These are phyloP conservation scores for Aspergillus sp. DNA, from an alignment of 2,329 filamentous ascomycete species.

Conservation along the genomic window DNA sequence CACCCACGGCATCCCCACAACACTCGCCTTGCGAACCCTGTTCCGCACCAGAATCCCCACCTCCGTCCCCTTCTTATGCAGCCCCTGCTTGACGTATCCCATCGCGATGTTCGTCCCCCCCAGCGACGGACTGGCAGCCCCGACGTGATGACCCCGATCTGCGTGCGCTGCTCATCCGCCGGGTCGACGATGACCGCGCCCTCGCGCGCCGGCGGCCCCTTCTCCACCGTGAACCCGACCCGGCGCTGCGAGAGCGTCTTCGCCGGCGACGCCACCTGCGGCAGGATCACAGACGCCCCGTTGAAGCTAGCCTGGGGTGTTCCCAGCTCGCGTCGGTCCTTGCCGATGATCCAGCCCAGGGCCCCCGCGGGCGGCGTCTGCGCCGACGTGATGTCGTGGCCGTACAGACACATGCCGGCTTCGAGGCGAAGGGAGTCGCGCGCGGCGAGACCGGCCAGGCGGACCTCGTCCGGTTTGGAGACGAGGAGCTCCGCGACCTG, in stretches of 20 bases:
- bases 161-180: slow-evolving; percentile 47
- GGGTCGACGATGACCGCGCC: slow-evolving; percentile 65
- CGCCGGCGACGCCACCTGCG: slow-evolving; percentile 51
- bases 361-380: slow-evolving; percentile 60
- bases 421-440: slow-evolving; percentile 88
- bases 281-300: slow-evolving; percentile 66
- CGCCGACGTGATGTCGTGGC: slow-evolving; percentile 83
- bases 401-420: slow-evolving; percentile 98
- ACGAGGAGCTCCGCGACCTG: slow-evolving; percentile 62
- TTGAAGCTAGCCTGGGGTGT: slow-evolving; percentile 74
- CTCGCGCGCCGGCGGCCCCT: slow-evolving; percentile 78
- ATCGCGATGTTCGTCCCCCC: slow-evolving; percentile 84
- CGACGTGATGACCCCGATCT: slow-evolving; percentile 74
- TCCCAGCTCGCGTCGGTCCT: slow-evolving; percentile 53
- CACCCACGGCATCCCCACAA: slow-evolving; percentile 85
- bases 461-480: slow-evolving; percentile 54
- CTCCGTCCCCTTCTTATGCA: slow-evolving; percentile 77
- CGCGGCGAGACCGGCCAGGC: slow-evolving; percentile 79
- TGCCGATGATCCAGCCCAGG: slow-evolving; percentile 74
- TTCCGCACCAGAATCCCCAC: slow-evolving; percentile 69
- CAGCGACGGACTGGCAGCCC: slow-evolving; percentile 82
- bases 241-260: slow-evolving; percentile 62
- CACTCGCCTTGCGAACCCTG: slow-evolving; percentile 61
- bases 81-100: slow-evolving; percentile 75
- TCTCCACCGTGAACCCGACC: slow-evolving; percentile 68